Base-by-base conservation (phyloP, 140 eudicot genomes). In the Senecio squalidus region DNA sequence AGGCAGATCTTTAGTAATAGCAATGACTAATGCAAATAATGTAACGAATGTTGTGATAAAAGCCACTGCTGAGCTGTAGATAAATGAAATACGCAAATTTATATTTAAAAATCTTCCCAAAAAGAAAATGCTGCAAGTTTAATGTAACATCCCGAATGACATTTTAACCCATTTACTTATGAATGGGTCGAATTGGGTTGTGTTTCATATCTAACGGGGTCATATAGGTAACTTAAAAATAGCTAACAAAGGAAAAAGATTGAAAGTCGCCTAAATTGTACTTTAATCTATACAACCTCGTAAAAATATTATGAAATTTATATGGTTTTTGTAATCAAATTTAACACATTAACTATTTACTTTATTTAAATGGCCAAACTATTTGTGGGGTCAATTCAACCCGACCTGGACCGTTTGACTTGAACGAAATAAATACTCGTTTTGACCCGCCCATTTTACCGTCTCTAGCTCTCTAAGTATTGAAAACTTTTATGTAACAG, bases 1-100 rank as follows among this genome's bases (percentile, higher is more conserved):
- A 39, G 95, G 94, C 71, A 92, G 96, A 92, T 92, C 98, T 75
- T 92, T 87, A 29, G 98, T 92, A 63, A 92, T 92, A 67, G 98
- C 98, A 62, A 92, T 92, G 57, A 92, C 98, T 69, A 92, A 81
- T 6, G 96, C 98, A 68, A 92, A 92, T 62, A 92, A 48, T 8
- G 98, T 92, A 45, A 92, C 98, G 59, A 92, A 92, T 9, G 98
- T 74, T 64, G 98, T 92, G 69, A 92, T 87, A 78, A 92, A 92
- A 72, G 94, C 96, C 81, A 92, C 98, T 0, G 98, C 84, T 9
- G 85, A 81, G 74, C 98, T 92, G 89, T 80, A 38, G 49, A 44
- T 58, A 58, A 28, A 27, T 43, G 11, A 44, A 17, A 62, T 50
- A 9, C n/a, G 46, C 3, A 44, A 13, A 48, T 56, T 46, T 20